These are phyloP conservation scores for Leucosporidium yakuticum DNA, from an alignment of 768 basidiomycete species.

Conservation along the genomic window DNA sequence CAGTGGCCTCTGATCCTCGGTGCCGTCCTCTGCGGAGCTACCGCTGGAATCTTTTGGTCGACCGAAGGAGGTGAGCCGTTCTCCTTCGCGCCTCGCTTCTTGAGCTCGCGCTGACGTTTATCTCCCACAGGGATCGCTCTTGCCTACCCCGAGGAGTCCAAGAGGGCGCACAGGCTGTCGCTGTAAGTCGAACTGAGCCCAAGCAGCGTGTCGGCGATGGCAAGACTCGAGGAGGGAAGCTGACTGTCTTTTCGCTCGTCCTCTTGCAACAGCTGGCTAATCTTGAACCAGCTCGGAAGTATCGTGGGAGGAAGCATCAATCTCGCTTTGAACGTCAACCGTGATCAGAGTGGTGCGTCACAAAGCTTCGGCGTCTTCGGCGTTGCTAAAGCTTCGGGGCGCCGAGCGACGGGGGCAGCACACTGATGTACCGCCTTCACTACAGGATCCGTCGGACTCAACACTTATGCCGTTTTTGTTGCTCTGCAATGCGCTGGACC, in stretches of 20 bases:
- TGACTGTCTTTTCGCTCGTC: no score
- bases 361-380: no score
- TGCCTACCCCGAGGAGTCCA: conserved; percentile 38
- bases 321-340: conserved; percentile 33
- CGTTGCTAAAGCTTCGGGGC: no score
- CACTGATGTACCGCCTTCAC: no score
- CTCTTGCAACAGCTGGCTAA: conserved; percentile 29
- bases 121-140: conserved; percentile 25
- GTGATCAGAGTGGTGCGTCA: not conserved
- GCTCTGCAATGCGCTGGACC: conserved; percentile 1
- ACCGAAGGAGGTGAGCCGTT: conserved; percentile 29
- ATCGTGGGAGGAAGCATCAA: conserved; percentile 40
- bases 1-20: conserved; percentile 40
- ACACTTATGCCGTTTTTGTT: not conserved
- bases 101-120: no score
- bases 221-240: no score
- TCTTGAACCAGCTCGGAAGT: conserved; percentile 3
- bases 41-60: conserved; percentile 41
- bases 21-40: conserved; percentile 35
- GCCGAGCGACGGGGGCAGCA: no score
- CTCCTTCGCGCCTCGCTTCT: no score
- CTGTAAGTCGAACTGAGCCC: conserved; percentile 4
- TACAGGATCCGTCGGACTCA: not conserved
- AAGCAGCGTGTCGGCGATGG: no score
- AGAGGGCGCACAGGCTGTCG: conserved; percentile 38